These are phyloP conservation scores for Excoecaria cochinchinensis DNA, from an alignment of 345 rosid genomes.

Conservation along the genomic window DNA sequence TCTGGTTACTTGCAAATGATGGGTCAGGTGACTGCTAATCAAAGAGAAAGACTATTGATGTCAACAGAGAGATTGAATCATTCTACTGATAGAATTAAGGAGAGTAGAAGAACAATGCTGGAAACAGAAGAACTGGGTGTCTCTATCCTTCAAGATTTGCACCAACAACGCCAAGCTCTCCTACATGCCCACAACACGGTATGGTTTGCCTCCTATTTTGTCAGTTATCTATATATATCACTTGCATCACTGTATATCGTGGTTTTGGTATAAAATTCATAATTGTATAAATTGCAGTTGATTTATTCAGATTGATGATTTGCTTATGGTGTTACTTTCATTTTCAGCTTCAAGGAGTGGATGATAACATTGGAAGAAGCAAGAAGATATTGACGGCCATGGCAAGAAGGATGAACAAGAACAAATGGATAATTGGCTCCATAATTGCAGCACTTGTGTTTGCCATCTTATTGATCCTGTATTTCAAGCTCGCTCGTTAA, in stretches of 20 bases:
- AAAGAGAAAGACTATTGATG: conserved; percentile 22
- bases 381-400: conserved; percentile 14
- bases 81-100: conserved; percentile 21
- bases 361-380: conserved; percentile 23
- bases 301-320: background rate
- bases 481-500: conserved; percentile 19
- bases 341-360: conserved; percentile 25
- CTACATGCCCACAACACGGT: conserved; percentile 16
- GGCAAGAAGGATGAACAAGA: conserved; percentile 24
- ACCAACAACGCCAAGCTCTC: conserved; percentile 27
- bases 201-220: background rate
- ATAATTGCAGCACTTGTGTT: conserved; percentile 16
- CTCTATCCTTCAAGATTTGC: conserved; percentile 25
- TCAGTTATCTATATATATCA: background rate
- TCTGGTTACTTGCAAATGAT: background rate
- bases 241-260: background rate
- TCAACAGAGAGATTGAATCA: conserved; percentile 22
- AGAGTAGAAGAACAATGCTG: conserved; percentile 27
- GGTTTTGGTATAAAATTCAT: background rate
- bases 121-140: conserved; percentile 28
- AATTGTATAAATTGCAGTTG: background rate
- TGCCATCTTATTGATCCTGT: conserved; percentile 21
- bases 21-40: conserved; percentile 18
- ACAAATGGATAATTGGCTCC: conserved; percentile 24
- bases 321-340: background rate